Evolutionary conservation across 345 rosid species (phyloP).

Genomic region (Eucalyptus erythrocorys): DNA sequence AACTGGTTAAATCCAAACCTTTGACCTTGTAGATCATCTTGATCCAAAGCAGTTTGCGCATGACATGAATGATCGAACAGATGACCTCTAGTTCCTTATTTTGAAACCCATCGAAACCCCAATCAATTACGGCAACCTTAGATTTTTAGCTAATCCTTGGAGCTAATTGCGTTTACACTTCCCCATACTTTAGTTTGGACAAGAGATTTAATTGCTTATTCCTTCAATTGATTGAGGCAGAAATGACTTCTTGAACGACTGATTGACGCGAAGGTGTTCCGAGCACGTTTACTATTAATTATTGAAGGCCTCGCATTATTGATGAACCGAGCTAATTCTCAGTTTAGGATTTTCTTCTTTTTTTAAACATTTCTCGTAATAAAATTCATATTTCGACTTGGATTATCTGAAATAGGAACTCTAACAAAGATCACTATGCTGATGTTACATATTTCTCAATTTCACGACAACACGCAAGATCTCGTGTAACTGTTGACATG

Average conservation of each 20-base stretch:
- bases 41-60: not conserved
- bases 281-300: not conserved
- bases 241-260: not conserved
- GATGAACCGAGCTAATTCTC: not conserved
- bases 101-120: not conserved
- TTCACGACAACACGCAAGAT: not conserved
- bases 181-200: not conserved
- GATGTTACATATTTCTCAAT: not conserved
- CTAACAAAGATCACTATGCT: not conserved
- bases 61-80: not conserved
- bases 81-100: not conserved
- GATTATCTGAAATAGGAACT: not conserved
- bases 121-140: not conserved
- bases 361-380: not conserved
- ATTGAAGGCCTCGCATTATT: not conserved
- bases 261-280: not conserved
- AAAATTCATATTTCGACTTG: not conserved
- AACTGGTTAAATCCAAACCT: not conserved
- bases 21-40: fast-evolving
- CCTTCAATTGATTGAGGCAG: not conserved
- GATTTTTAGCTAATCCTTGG: not conserved
- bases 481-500: not conserved
- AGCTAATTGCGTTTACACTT: not conserved
- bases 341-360: not conserved
- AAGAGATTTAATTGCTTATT: not conserved